Base-by-base conservation (phyloP, 768 basidiomycete genomes). In the Auricularia sp. region DNA sequence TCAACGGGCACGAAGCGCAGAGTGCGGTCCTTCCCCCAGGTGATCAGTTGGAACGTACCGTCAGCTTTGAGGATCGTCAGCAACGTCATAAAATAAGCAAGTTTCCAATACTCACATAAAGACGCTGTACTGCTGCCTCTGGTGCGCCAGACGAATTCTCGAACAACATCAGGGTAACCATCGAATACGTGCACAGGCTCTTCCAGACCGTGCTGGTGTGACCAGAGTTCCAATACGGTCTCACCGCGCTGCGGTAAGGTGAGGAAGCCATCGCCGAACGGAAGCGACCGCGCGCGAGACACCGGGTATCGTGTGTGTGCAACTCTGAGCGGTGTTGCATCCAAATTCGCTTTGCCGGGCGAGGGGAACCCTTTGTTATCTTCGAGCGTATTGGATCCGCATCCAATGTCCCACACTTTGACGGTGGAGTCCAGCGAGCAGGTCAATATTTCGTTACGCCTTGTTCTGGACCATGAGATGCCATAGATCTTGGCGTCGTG, bases 111-210 rank as follows among this genome's bases (percentile, higher is more conserved):
- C 77, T 64, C 21, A 35, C 16, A 18, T 18, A 54, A 39, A 7
- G 63, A 23, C 62, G 18, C 14, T 34, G 34, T 42, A 21, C 42
- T 66, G 58, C 47, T 33, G 44, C 81, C 81, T 62, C 76, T 64
- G 0, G 81, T 84, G 66, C 97, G 79, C 97, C 97, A 99, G 1
- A 99, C 94, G 72, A 96, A 99, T 75, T 99, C 96, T 71, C 96
- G 97, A 21, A 98, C 96, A 2, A 94, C 92, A 67, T 96, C 93
- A 0, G 85, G 83, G 74, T 96, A 93, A 0, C 93, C 94, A 68
- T 91, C 88, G 68, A 95, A 96, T 6, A 79, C 77, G 68, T 90
- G 86, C 4, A 92, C 84, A 1, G 87, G 85, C 10, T 69, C 72
- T 51, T 80, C 77, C 0, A 75, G 74, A 18, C 35, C 44, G 42